Evolutionary conservation across 352 stramenopile genomes (phyloP).

Genomic region (Phytophthora idaei): DNA sequence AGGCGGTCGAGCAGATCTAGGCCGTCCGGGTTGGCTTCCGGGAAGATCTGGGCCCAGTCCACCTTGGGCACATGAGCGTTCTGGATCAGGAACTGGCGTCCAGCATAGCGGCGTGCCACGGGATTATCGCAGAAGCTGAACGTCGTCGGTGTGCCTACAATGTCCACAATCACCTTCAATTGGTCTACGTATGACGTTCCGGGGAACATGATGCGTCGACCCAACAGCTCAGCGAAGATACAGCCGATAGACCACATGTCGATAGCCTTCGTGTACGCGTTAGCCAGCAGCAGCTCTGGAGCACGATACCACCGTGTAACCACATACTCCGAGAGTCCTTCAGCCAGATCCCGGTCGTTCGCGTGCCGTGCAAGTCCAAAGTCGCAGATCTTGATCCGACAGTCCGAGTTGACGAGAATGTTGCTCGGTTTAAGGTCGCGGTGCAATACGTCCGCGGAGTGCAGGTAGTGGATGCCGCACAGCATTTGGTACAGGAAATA

Average conservation of each 20-base stretch:
- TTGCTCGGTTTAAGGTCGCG: slow-evolving; percentile 98
- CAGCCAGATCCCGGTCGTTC: slow-evolving; percentile 77
- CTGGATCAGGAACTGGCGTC: slow-evolving; percentile 81
- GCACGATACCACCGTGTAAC: slow-evolving; percentile 94
- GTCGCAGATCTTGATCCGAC: slow-evolving; percentile 87
- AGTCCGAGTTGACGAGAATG: slow-evolving; percentile 95
- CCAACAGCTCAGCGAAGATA: slow-evolving; percentile 99
- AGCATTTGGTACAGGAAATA: slow-evolving; percentile 98
- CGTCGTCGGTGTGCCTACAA: slow-evolving; percentile 82
- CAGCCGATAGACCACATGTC: slow-evolving; percentile 98
- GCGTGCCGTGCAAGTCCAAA: slow-evolving; percentile 87
- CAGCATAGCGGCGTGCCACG: slow-evolving; percentile 79
- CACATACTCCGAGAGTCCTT: slow-evolving; percentile 93
- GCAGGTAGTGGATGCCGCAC: slow-evolving; percentile 95
- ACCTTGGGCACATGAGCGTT: slow-evolving; percentile 74
- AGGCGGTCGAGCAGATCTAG: slow-evolving; percentile 88
- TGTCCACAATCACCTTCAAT: slow-evolving; percentile 87
- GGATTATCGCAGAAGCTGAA: slow-evolving; percentile 90
- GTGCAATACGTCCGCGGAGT: slow-evolving; percentile 95
- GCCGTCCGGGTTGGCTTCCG: slow-evolving; percentile 83
- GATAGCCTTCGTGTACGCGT: slow-evolving; percentile 85
- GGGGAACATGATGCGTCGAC: slow-evolving; percentile 83
- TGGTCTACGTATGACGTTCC: slow-evolving; percentile 89
- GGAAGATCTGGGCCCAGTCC: slow-evolving; percentile 80
- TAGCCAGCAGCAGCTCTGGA: slow-evolving; percentile 82